Evolutionary conservation across 1,284 basidiomycete species (phyloP).

Genomic region (Ustilago xerochloae): DNA sequence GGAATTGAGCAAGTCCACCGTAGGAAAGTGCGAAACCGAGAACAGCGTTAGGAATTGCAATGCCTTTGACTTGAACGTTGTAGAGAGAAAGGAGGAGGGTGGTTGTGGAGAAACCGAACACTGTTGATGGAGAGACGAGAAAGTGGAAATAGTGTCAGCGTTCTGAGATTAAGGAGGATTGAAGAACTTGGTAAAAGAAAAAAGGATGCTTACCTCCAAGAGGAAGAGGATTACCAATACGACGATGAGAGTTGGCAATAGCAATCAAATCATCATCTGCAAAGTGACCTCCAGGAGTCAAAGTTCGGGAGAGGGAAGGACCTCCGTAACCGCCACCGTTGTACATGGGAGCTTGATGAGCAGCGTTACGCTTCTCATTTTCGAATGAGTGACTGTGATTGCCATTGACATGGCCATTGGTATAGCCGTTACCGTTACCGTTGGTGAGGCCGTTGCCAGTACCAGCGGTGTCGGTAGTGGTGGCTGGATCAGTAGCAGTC

Average conservation of each 20-base stretch:
- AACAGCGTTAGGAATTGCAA: conserved; percentile 45
- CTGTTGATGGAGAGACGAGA: background rate
- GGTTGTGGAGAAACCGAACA: conserved; percentile 47
- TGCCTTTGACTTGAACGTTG: conserved; percentile 42
- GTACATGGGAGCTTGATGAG: conserved; percentile 42
- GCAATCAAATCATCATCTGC: conserved; percentile 53
- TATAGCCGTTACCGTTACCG: conserved; percentile 6
- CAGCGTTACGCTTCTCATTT: conserved; percentile 17
- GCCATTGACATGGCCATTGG: background rate
- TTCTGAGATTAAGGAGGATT: background rate
- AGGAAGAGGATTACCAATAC: conserved; percentile 51
- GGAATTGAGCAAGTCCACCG: conserved; percentile 53
- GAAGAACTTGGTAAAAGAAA: background rate
- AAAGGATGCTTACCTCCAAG: conserved; percentile 40
- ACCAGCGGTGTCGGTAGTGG: conserved; percentile 1
- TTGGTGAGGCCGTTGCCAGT: background rate
- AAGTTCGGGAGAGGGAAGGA: conserved; percentile 17
- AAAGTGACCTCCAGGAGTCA: conserved; percentile 54
- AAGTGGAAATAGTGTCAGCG: background rate
- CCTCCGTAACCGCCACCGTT: conserved; percentile 15
- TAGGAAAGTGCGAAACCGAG: conserved; percentile 34
- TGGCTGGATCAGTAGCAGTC: conserved; percentile 20
- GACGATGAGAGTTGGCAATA: conserved; percentile 45
- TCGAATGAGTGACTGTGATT: conserved; percentile 22
- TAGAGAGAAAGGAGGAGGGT: conserved; percentile 52